Evolutionary conservation across 805 yeast species (phyloP).

Genomic region (Suhomyces sp.): DNA sequence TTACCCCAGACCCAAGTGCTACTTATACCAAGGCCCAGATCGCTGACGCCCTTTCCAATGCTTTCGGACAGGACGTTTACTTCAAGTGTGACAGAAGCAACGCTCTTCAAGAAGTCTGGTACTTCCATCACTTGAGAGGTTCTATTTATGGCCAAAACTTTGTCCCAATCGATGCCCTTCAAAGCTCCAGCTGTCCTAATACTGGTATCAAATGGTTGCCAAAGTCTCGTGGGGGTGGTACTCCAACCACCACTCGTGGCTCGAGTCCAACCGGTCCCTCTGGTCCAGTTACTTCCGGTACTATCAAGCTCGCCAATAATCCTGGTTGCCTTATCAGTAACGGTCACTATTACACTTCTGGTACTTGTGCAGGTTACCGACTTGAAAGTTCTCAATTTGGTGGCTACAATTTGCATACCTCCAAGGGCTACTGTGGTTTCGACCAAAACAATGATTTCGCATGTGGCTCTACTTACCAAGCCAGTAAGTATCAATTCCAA

Average conservation of each 20-base stretch:
- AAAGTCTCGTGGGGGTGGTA: slow-evolving; percentile 33
- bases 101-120: slow-evolving; percentile 31
- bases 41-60: slow-evolving; percentile 48
- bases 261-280: slow-evolving; percentile 18
- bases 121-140: slow-evolving; percentile 25
- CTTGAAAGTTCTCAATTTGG: slow-evolving; percentile 61
- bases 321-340: slow-evolving; percentile 79
- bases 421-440: slow-evolving; percentile 70
- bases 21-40: slow-evolving; percentile 61
- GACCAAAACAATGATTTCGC: slow-evolving; percentile 12
- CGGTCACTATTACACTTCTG: slow-evolving; percentile 81
- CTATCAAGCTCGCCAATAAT: slow-evolving; percentile 49
- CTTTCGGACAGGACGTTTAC: slow-evolving; percentile 56
- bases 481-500: slow-evolving; percentile 54
- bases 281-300: slow-evolving; percentile 22
- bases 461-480: slow-evolving; percentile 13
- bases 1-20: slow-evolving; percentile 57
- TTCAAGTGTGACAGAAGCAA: slow-evolving; percentile 57
- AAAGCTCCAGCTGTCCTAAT: slow-evolving; percentile 62
- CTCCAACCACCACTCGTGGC: no score
- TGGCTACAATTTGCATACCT: slow-evolving; percentile 66
- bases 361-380: slow-evolving; percentile 81
- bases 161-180: slow-evolving; percentile 49
- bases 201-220: slow-evolving; percentile 72
- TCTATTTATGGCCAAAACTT: slow-evolving; percentile 16